These are phyloP conservation scores for Exutisphaerella laricina DNA, from an alignment of 2,329 filamentous ascomycete species.

Conservation along the genomic window DNA sequence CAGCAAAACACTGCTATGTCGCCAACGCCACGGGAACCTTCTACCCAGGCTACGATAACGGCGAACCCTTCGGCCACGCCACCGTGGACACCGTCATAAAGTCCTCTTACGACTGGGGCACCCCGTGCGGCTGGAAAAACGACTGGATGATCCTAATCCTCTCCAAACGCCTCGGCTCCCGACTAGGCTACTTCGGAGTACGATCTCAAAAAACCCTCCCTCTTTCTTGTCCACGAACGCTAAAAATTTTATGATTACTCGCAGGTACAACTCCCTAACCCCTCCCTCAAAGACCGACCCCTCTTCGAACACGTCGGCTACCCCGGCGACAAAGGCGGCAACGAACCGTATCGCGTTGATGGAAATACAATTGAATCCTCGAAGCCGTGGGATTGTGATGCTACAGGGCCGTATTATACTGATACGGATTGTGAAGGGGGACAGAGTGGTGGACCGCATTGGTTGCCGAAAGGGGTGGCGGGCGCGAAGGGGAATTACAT, in stretches of 20 bases:
- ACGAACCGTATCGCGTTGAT: slow-evolving; percentile 9
- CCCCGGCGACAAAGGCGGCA: slow-evolving; percentile 11
- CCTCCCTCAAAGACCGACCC: not conserved
- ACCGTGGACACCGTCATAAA: slow-evolving; percentile 2
- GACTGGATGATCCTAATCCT: slow-evolving; percentile 13
- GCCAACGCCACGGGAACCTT: slow-evolving; percentile 2
- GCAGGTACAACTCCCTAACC: slow-evolving; percentile 7
- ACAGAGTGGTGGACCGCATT: slow-evolving; percentile 12
- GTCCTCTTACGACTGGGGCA: slow-evolving; percentile 5
- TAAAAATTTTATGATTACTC: too few relatives aligned
- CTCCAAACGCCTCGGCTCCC: slow-evolving; percentile 7
- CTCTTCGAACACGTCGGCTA: slow-evolving; percentile 11
- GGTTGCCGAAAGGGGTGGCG: slow-evolving; percentile 4
- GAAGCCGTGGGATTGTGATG: slow-evolving; percentile 11
- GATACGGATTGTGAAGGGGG: slow-evolving; percentile 14
- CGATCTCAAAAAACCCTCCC: too few relatives aligned
- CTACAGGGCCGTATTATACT: slow-evolving; percentile 9
- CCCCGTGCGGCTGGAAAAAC: slow-evolving; percentile 11
- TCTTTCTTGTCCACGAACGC: too few relatives aligned
- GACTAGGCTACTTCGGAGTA: slow-evolving; percentile 12
- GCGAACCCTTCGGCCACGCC: slow-evolving; percentile 5
- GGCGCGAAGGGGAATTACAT: slow-evolving; percentile 6
- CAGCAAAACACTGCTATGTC: slow-evolving; percentile 9
- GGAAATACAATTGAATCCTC: slow-evolving; percentile 8
- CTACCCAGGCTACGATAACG: slow-evolving; percentile 9